Evolutionary conservation across 2,329 filamentous ascomycete species (phyloP).

Genomic region (Pseudonectria foliicola): DNA sequence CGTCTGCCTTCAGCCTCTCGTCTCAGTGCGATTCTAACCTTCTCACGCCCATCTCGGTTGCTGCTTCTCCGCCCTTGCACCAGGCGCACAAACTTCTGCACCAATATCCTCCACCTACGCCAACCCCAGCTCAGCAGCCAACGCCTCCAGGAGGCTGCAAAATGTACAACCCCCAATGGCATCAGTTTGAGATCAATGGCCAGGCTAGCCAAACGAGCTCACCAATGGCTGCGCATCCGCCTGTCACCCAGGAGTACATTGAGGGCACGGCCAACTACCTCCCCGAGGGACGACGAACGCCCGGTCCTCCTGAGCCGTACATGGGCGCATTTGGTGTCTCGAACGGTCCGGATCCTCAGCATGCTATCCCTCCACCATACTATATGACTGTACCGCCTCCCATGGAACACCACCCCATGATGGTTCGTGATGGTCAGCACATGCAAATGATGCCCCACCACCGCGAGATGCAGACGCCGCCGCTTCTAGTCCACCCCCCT

Average conservation of each 20-base stretch:
- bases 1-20: conserved; percentile 27
- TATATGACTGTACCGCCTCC: conserved; percentile 22
- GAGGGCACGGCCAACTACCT: conserved; percentile 29
- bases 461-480: conserved; percentile 16
- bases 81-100: conserved; percentile 36
- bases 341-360: conserved; percentile 19
- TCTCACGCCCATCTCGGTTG: conserved; percentile 44
- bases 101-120: conserved; percentile 32
- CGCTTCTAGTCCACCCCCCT: conserved; percentile 19
- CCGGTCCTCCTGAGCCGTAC: conserved; percentile 30
- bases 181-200: conserved; percentile 35
- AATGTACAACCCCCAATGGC: conserved; percentile 36
- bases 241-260: conserved; percentile 28
- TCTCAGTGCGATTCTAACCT: conserved; percentile 36
- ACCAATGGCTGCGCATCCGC: conserved; percentile 36
- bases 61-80: conserved; percentile 40
- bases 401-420: conserved; percentile 19
- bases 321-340: conserved; percentile 31
- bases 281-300: conserved; percentile 31
- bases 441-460: conserved; percentile 19
- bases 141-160: conserved; percentile 42
- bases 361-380: conserved; percentile 20
- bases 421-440: conserved; percentile 15
- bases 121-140: conserved; percentile 35
- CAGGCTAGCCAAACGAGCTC: conserved; percentile 36